A percentile compares a stretch with the other conserved stretches of the same genome.
phyloP scores from a whole-genome alignment of 139 green algal species.

The Chlorella sp. region DNA sequence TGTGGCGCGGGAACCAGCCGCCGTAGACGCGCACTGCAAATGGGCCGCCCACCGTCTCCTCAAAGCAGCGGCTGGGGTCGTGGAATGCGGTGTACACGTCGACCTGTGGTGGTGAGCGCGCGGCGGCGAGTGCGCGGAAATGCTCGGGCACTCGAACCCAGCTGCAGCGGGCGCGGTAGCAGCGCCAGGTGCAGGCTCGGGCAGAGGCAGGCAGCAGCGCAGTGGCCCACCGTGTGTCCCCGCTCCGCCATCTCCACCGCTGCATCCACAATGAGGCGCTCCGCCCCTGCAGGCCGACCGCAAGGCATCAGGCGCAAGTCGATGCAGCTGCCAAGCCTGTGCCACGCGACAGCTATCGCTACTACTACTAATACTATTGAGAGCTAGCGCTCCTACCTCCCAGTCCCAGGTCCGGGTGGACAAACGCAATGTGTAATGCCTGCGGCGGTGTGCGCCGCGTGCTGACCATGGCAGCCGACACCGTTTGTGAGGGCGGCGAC shows the following conservation, averaged over 20 bases:
- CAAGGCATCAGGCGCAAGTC: not conserved
- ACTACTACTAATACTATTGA: too few species aligned
- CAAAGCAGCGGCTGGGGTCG: constrained; percentile 84
- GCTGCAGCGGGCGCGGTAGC: too few species aligned
- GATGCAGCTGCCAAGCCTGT: not conserved
- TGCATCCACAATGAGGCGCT: constrained; percentile 95
- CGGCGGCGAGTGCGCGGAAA: not conserved
- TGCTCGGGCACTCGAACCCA: too few species aligned
- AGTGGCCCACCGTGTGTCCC: constrained; percentile 73
- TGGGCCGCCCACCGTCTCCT: constrained; percentile 79
- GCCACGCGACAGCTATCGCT: too few species aligned
- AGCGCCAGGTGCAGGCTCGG: too few species aligned
- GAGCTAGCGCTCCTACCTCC: constrained; percentile 64
- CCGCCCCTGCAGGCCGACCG: constrained; percentile 67
- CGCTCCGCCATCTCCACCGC: constrained; percentile 76
- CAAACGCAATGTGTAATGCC: too few species aligned
- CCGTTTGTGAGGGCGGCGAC: too few species aligned
- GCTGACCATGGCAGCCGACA: too few species aligned
- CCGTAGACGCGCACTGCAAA: constrained; percentile 82
- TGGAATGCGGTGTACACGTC: constrained; percentile 94
- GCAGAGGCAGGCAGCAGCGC: not conserved
- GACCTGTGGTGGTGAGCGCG: constrained; percentile 48
- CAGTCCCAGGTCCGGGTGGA: constrained; percentile 92
- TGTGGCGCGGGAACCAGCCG: constrained; percentile 83
- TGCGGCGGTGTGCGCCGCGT: too few species aligned